These are phyloP conservation scores for Tylopilus subfusipes DNA, from an alignment of 768 basidiomycete genomes.

Conservation along the genomic window DNA sequence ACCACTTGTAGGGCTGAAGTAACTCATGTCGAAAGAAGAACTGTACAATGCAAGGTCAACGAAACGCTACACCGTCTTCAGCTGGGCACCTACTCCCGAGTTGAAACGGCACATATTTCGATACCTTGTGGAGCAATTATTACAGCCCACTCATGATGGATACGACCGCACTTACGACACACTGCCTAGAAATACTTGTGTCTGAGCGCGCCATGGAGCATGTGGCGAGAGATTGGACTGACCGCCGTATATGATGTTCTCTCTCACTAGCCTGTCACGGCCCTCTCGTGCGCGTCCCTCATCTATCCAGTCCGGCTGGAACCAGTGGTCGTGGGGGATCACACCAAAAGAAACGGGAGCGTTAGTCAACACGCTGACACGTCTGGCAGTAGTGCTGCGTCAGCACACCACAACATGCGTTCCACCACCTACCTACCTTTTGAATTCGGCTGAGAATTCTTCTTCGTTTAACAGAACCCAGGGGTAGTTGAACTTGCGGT, in stretches of 20 bases:
- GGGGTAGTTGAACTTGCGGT: conserved; percentile 54
- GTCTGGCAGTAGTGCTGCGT: conserved; percentile 26
- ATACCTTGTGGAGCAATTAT: conserved; percentile 36
- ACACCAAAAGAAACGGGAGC: conserved; percentile 50
- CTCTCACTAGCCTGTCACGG: conserved; percentile 47
- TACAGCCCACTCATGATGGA: neutral
- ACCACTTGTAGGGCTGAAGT: conserved; percentile 52
- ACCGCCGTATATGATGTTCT: conserved; percentile 51
- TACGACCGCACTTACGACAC: conserved; percentile 35
- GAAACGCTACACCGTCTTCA: neutral
- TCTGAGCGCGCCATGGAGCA: neutral
- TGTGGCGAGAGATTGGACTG: conserved; percentile 14
- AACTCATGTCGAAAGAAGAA: conserved; percentile 57
- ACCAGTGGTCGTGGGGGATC: conserved; percentile 62
- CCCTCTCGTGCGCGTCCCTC: conserved; percentile 55
- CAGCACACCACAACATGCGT: neutral
- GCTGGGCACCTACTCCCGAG: conserved; percentile 49
- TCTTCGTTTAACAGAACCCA: conserved; percentile 65
- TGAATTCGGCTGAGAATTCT: conserved; percentile 54
- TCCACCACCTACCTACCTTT: conserved; percentile 27
- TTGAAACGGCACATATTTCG: conserved; percentile 80
- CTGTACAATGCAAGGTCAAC: conserved; percentile 25
- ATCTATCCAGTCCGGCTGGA: conserved; percentile 71
- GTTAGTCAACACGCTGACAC: conserved; percentile 36
- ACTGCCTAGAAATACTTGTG: conserved; percentile 33